Percentiles rank a stretch among this genome's conserved stretches.
phyloP scores from a whole-genome alignment of 176 grass and related monocot species.

The Bolboschoenus planiculmis region DNA sequence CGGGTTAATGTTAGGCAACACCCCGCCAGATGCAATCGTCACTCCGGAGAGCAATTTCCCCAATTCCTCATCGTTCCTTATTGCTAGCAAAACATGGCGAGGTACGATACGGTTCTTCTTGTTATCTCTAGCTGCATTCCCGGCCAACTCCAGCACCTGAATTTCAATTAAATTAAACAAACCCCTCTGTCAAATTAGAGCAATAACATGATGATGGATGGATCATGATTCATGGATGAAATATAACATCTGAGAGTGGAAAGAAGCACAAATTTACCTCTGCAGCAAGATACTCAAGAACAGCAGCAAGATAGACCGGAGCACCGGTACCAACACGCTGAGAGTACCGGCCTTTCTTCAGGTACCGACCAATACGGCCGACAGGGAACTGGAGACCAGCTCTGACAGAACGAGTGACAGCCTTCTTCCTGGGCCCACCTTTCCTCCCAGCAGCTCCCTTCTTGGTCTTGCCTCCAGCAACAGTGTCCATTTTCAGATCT shows the following conservation, averaged over 20 bases:
- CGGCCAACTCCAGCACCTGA: conserved; percentile 26
- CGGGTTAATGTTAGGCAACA: conserved; percentile 11
- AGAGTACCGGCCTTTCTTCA: conserved; percentile 17
- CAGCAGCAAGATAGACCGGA: conserved; percentile 1
- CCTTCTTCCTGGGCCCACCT: conserved; percentile 27
- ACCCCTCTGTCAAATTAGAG: not conserved
- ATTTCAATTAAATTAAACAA: not conserved
- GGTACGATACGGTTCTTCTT: conserved; percentile 29
- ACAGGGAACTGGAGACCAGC: conserved; percentile 35
- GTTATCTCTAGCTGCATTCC: conserved; percentile 29
- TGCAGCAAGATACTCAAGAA: conserved; percentile 4
- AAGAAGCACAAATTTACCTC: not conserved
- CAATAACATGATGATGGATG: no score
- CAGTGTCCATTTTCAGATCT: not conserved
- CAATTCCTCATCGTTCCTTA: conserved; percentile 20
- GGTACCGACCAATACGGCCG: conserved; percentile 14
- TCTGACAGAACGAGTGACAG: conserved; percentile 4
- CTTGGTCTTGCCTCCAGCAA: conserved; percentile 12
- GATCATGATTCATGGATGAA: no score
- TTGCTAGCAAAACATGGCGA: conserved; percentile 16
- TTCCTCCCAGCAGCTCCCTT: conserved; percentile 28
- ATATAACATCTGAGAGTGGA: not conserved
- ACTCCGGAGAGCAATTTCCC: conserved; percentile 25
- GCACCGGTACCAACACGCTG: conserved; percentile 18
- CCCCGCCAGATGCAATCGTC: conserved; percentile 18